Evolutionary conservation across 345 rosid genomes (phyloP), one percentile per base, ranked within the genome.

Genomic region (Salix exigua): DNA sequence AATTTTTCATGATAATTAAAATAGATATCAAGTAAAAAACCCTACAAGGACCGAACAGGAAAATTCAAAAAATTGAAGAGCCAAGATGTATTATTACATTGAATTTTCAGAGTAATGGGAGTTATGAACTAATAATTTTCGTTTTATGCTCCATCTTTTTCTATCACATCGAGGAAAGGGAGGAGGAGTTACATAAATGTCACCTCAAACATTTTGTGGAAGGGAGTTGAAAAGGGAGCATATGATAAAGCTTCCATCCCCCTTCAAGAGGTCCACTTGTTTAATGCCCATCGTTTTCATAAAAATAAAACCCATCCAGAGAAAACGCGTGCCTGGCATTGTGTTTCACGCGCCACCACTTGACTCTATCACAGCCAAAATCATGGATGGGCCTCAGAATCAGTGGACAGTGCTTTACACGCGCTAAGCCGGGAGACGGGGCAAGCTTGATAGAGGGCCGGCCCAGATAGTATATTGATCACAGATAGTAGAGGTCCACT

Each of bases 161-260:
- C 72, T 17, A 33, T 66, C 78, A 50, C 17, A 26, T 63, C 69
- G 42, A 10, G 21, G 46, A 10, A 42, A 12, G 28, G 26, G 31
- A 11, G 28, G 25, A 31, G 25, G 26, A 50, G 17, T 3, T 46
- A 21, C 14, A 65, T 66, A 75, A 50, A 33, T 50, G 66, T 75
- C 72, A 66, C 78, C 17, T 75, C 66, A 75, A 17, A 26, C n/a
- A 75, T 51, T 26, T 61, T 74, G 60, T 66, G 78, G 72, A 1
- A 66, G 64, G 51, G 66, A 66, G 71, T 67, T 48, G 62, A 9
- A 50, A 66, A 35, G 71, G 70, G 72, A 31, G 23, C 58, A 14
- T 23, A 28, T 67, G 38, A 33, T 75, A 71, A 71, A 66, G 77
- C 51, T 23, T 7, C 40, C 31, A 18, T n/a, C 14, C 73, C 58